Conservation (phyloP, 306 rosid genomes). For the Trichosanthes truncata region DNA sequence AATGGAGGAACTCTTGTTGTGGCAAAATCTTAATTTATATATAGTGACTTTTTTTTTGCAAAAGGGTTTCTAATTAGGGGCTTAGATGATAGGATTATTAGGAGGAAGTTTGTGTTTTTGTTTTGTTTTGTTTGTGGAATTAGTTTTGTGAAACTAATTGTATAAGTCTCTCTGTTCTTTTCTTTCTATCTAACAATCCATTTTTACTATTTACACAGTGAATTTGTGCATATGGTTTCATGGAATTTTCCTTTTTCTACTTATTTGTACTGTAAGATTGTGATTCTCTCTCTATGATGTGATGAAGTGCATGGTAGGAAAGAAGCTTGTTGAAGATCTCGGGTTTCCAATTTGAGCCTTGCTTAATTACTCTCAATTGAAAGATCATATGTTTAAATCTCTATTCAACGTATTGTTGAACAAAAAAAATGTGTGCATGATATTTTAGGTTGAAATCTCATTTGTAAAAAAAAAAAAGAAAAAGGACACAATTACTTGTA, state of each 20-base stretch:
- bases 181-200: not conserved
- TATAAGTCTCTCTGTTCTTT: not conserved
- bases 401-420: too few relatives aligned
- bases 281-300: too few relatives aligned
- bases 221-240: not conserved
- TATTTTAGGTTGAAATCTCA: too few relatives aligned
- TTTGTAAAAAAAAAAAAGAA: too few relatives aligned
- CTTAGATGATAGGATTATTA: not conserved
- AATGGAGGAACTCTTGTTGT: conserved; percentile 26
- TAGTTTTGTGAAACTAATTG: not conserved
- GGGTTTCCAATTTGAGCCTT: too few relatives aligned
- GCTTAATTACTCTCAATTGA: too few relatives aligned
- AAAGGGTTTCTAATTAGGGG: not conserved
- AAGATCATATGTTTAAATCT: too few relatives aligned
- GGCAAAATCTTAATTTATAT: not conserved
- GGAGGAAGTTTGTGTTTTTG: not conserved
- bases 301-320: not conserved
- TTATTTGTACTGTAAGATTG: too few relatives aligned
- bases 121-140: not conserved
- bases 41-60: not conserved
- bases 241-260: not conserved
- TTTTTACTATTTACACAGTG: not conserved
- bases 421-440: too few relatives aligned
- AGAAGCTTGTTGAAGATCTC: too few relatives aligned
- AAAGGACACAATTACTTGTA: too few relatives aligned